Base-by-base conservation (phyloP, 768 basidiomycete species). In the Lactarius indigo region DNA sequence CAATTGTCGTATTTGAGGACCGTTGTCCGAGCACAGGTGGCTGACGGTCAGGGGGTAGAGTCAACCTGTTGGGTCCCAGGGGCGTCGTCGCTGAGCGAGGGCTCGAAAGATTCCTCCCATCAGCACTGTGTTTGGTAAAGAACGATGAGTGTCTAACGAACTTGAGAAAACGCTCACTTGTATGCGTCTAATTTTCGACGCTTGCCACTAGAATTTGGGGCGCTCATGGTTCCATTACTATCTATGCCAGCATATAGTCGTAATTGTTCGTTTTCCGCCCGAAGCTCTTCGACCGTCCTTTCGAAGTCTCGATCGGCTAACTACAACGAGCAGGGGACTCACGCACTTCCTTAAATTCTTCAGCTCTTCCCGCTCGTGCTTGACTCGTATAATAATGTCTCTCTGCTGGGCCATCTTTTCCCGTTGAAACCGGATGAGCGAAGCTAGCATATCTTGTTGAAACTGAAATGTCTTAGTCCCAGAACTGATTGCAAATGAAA, bases 371-470 rank as follows among this genome's bases (percentile, higher is more conserved):
- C 78, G 70, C 55, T 87, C 84, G 5, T 77, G 76, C 71, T 82
- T 86, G 10, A 86, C 73, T 13, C 83, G 81, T 28, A 87, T 85
- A 20, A 88, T 77, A 13, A 84, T 68, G 5, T 74, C 75, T 9
- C 84, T 81, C 60, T 85, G 84, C 70, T 90, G 86, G 37, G 83
- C 75, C 69, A 83, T 82, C 68, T 85, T 84, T 13, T 78, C 73
- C 69, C 84, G 86, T 72, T 88, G 89, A 68, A 84, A 83, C 54
- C 85, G 82, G 52, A 91, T 82, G 67, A 91, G 85, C 35, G 83
- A 79, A 5, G 86, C 86, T 77, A 93, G 83, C 13, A 85, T 84
- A 70, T 91, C 89, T 76, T 90, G 86, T 76, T 94, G 92, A 72
- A 92, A 92, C 91, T 93, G 70, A 66, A n/a, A 28, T 23, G 12